A percentile compares a stretch with the other conserved stretches of the same genome.
Conservation (phyloP, 1,284 basidiomycete genomes). For the Cutaneotrichosporon cyanovorans region DNA sequence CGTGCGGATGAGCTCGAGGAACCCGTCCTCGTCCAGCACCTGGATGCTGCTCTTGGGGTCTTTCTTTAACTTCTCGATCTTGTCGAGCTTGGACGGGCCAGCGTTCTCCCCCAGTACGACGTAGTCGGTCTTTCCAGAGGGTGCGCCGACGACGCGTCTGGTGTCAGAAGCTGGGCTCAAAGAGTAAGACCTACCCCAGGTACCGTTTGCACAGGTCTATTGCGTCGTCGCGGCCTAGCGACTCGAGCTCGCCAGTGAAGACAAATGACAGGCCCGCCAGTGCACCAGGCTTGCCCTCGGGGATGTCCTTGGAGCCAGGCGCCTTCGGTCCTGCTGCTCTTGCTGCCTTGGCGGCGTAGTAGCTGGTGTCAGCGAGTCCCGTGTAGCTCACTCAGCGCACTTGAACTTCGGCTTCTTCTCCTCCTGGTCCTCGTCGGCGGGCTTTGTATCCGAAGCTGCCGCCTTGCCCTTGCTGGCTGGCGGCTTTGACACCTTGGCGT, state of each 20-base stretch:
- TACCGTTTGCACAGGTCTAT: conserved; percentile 83
- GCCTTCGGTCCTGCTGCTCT: conserved; percentile 61
- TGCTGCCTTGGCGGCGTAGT: conserved; percentile 57
- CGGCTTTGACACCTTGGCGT: too few relatives aligned
- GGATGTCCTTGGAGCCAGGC: conserved; percentile 64
- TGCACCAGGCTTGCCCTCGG: conserved; percentile 68
- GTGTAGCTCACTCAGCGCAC: conserved; percentile 20
- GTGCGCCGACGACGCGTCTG: conserved; percentile 77
- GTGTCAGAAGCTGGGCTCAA: background rate
- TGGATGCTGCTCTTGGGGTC: conserved; percentile 44
- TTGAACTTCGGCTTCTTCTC: conserved; percentile 39
- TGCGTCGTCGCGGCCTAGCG: conserved; percentile 82
- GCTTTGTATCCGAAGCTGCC: conserved; percentile 14
- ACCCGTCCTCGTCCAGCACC: conserved; percentile 80
- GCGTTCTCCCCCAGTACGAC: conserved; percentile 84
- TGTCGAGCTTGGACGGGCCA: conserved; percentile 75
- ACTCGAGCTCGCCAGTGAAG: conserved; percentile 87
- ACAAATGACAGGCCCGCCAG: conserved; percentile 84
- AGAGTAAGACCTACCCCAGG: conserved; percentile 61
- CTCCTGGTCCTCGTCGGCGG: conserved; percentile 9
- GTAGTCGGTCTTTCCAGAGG: conserved; percentile 83
- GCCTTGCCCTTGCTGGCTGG: conserved; percentile 8
- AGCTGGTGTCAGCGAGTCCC: conserved; percentile 18
- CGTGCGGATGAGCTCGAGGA: conserved; percentile 71
- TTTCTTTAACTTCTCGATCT: conserved; percentile 66